Base-by-base conservation (phyloP, 2,329 filamentous ascomycete species). In the Pseudocercospora pini-densiflorae region DNA sequence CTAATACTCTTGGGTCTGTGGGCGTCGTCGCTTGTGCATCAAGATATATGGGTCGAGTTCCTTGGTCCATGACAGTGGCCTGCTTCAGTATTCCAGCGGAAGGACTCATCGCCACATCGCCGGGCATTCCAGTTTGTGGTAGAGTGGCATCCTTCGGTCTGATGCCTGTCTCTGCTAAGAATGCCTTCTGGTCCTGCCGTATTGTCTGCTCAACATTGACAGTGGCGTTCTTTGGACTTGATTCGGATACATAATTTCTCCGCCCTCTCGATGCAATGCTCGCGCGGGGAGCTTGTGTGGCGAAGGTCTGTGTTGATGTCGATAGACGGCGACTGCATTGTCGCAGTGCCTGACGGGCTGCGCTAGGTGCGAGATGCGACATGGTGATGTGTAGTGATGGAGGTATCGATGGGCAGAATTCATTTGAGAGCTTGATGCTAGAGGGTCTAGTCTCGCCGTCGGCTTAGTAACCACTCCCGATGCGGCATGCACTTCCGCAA, bases 11-110 rank as follows among this genome's bases (percentile, higher is more conserved):
- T 24, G 95, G 95, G 75, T 99, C 95, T 66, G 95, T 89, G 19
- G 95, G 95, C 0, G 95, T 99, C 0, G 95, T 99, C 40, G 95
- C 93, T 82, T 99, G 95, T 90, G 97, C 97, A 78, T 99, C 95
- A 62, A 99, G 90, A 76, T 99, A 99, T 77, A 99, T 98, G 45
- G 95, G 95, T 66, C 95, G 87, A 68, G 92, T 90, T 65, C 95
- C 95, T 80, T 97, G 90, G 72, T 97, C 94, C 90, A 98, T 92
- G 70, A 97, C 85, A 12, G 93, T 93, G 8, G 94, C 94, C 79
- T 97, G 91, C 83, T 95, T 96, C 68, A 99, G 84, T 54, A 97
- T 90, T 71, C 92, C 91, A 86, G 76, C 74, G n/a, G 74, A 71
- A n/a, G 77, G 72, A 91, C 91, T 95, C 83, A 95, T 89, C 77